Evolutionary conservation across 305 asterid genomes (phyloP).

Genomic region (Fraxinus sp.): DNA sequence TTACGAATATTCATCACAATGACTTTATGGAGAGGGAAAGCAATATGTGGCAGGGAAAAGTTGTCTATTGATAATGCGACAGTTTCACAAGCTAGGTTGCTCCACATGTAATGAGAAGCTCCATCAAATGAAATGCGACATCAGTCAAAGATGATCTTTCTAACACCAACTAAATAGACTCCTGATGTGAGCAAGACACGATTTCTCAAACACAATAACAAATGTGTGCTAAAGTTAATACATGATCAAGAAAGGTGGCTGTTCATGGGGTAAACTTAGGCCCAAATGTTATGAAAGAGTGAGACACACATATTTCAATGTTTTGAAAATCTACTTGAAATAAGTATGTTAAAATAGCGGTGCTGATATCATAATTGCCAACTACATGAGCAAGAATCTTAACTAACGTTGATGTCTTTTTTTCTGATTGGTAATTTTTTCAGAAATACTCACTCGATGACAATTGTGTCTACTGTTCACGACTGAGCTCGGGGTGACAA

Average conservation of each 20-base stretch:
- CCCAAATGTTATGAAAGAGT: background rate
- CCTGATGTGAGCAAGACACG: background rate
- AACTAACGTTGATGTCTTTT: background rate
- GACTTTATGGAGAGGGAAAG: too few relatives aligned
- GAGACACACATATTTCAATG: background rate
- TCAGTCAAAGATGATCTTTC: background rate
- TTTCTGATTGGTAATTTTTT: background rate
- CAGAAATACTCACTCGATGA: background rate
- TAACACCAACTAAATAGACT: background rate
- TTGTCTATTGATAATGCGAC: background rate
- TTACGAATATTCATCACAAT: background rate
- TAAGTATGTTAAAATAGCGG: background rate
- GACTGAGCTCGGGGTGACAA: background rate
- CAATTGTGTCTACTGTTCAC: background rate
- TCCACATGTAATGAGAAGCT: slow-evolving; percentile 2
- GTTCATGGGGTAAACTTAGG: background rate
- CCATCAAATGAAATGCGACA: background rate
- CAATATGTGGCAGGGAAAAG: background rate
- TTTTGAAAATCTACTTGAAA: background rate
- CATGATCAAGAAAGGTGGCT: background rate
- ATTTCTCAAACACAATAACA: background rate
- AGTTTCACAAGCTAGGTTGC: background rate
- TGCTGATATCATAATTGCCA: background rate
- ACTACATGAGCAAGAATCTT: background rate
- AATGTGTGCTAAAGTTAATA: background rate